phyloP scores from a whole-genome alignment of 208 protist species.

The Naegleria fowleri region DNA sequence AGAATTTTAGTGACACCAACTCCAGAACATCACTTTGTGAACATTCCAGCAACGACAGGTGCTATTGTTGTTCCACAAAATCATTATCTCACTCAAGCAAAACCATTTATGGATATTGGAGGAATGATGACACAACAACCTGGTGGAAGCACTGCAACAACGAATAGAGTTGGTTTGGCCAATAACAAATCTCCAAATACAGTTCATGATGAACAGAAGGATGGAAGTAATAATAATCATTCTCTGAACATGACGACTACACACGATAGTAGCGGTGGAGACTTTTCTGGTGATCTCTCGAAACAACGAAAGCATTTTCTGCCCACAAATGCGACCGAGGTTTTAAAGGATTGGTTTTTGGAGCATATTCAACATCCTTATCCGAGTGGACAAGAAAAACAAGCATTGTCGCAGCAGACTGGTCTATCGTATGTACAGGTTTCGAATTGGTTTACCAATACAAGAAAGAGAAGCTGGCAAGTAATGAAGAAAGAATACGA shows the following conservation, averaged over 20 bases:
- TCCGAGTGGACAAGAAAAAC: background rate
- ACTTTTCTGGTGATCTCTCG: background rate
- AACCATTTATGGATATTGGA: too few species aligned
- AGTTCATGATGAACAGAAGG: too few species aligned
- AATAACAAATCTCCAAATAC: too few species aligned
- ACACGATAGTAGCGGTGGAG: background rate
- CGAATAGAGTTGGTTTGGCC: too few species aligned
- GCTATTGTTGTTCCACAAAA: too few species aligned
- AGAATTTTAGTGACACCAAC: too few species aligned
- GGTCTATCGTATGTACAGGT: background rate
- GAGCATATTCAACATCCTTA: background rate
- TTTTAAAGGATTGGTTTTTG: background rate
- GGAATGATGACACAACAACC: too few species aligned
- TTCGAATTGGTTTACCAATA: constrained; percentile 22
- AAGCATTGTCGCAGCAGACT: background rate
- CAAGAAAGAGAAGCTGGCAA: background rate
- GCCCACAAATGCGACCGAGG: background rate
- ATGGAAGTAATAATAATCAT: too few species aligned
- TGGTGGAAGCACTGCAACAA: too few species aligned
- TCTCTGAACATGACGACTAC: background rate
- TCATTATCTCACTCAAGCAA: too few species aligned
- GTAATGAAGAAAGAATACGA: background rate
- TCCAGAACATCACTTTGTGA: too few species aligned
- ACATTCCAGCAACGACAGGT: too few species aligned
- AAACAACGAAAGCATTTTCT: constrained; percentile 11